Evolutionary conservation across 768 basidiomycete species (phyloP), one percentile per base, ranked within the genome.

Genomic region (Pleurotus giganteus): DNA sequence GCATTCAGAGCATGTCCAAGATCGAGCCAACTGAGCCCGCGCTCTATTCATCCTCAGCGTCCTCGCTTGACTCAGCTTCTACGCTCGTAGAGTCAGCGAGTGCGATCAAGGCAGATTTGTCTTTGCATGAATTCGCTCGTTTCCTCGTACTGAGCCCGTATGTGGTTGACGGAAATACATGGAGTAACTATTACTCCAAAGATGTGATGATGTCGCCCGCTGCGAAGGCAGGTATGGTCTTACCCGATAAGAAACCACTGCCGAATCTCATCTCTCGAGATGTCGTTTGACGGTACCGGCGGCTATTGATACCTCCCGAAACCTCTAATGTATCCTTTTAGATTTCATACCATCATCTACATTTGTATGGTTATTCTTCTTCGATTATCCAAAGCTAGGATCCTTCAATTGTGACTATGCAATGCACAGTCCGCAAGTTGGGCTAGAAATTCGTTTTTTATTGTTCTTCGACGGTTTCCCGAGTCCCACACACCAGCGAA

Each of bases 171-270:
- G 72, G 71, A 2, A 71, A 69, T 31, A 47, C 78, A 26, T 78
- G 74, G 77, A 57, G 60, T 11, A 73, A 77, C 34, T 76, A 74
- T 61, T 79, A 79, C 56, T 67, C 70, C 5, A 73, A 71, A 54
- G 74, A 75, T 0, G 65, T 71, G 15, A 69, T 79, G 63, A 78
- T 79, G 77, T 71, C 67, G 49, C 63, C 63, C 3, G 61, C 66
- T 45, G 77, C 75, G 2, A 74, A 70, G 57, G 60, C 32, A 6
- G 65, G 60, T 13, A 76, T 78, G 76, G 75, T 77, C 3, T 60
- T 78, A 0, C 77, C 78, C 3, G 76, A 78, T 58, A 76, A 66
- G 62, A 75, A 74, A 55, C 69, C 70, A 0, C 56, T 79, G 21
- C 75, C 77, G 0, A 77, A 69, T 58, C 61, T 79, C 9, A 65